A percentile compares a stretch with the other conserved stretches of the same genome.
phyloP scores from a whole-genome alignment of 352 stramenopile genomes.

The Phytophthora fragariae region DNA sequence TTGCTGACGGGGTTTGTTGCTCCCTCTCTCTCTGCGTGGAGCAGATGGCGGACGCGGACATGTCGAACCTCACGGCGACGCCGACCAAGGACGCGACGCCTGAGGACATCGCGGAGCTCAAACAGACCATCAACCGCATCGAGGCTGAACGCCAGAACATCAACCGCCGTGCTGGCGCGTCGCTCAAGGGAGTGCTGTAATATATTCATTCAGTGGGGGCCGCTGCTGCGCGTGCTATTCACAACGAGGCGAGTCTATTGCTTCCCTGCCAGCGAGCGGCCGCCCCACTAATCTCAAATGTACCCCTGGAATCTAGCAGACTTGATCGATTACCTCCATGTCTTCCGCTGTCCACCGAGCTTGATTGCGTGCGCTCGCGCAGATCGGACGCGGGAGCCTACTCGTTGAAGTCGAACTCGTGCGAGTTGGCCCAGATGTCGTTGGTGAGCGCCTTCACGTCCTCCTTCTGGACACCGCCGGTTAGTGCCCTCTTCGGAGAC shows the following conservation, averaged over 20 bases:
- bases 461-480: slow-evolving; percentile 43
- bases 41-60: slow-evolving; percentile 87
- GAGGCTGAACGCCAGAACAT: slow-evolving; percentile 85
- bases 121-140: slow-evolving; percentile 76
- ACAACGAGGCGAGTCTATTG: slow-evolving; percentile 3
- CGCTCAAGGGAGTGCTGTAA: slow-evolving; percentile 83
- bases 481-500: slow-evolving; percentile 42
- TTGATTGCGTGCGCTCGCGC: background rate
- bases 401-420: slow-evolving; percentile 81
- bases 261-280: slow-evolving; percentile 10
- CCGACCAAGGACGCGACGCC: slow-evolving; percentile 80
- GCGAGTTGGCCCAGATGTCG: slow-evolving; percentile 84
- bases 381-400: slow-evolving; percentile 15
- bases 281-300: slow-evolving; percentile 33
- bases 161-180: slow-evolving; percentile 77
- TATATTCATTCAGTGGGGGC: slow-evolving; percentile 29
- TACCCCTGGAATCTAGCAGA: slow-evolving; percentile 34
- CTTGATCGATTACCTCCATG: slow-evolving; percentile 23
- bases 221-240: slow-evolving; percentile 17
- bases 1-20: background rate
- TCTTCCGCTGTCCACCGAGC: slow-evolving; percentile 5
- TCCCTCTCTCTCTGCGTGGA: background rate
- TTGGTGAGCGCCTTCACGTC: slow-evolving; percentile 76
- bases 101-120: slow-evolving; percentile 82
- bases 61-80: slow-evolving; percentile 86